Evolutionary conservation across 192 early-diverging fungal species (phyloP), one percentile per base, ranked within the genome.

Genomic region (Coemansia furcata): DNA sequence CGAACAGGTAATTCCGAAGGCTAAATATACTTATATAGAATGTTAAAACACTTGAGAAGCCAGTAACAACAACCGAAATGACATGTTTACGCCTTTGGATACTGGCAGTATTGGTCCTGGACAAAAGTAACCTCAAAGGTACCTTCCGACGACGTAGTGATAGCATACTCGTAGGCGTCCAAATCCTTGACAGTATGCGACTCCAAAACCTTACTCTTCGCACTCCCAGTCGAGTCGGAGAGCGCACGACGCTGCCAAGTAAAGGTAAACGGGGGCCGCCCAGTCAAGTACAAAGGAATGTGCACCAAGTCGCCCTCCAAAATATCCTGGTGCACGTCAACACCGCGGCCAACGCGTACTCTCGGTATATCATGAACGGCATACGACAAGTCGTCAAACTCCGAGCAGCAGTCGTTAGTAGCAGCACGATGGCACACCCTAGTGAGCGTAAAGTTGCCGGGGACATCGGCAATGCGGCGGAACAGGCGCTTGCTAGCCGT

Each of bases 231-330:
- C 35, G 30, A 19, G 8, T 59, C 35, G 1, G 59, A 44, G 1
- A 73, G 54, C 10, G 74, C 71, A 4, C 78, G 78, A 3, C 88
- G 74, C 50, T 83, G 76, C 74, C 88, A 91, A 1, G 88, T 85
- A 71, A 92, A 92, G 2, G 80, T 84, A 70, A 90, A 92, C 17
- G 90, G 90, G 33, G 87, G 83, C 15, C 75, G 77, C 32, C 90
- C 90, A 7, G 74, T 62, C n/a, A 92, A 84, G 12, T 90, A 83
- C 57, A 92, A 66, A 1, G 57, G 61, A 46, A 90, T 87, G 14
- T 81, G 69, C 2, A 86, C 85, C 60, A 85, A 72, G 17, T 85
- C 82, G 14, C 84, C 84, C 39, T 85, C 84, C 14, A 86, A 64
- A 66, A 92, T 89, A 61, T 92, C 89, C 64, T 90, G 88, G 43